A percentile compares a stretch with the other conserved stretches of the same genome.
Evolutionary conservation across 2,329 filamentous ascomycete genomes (phyloP).

Genomic region (Fusarium chlamydosporum): DNA sequence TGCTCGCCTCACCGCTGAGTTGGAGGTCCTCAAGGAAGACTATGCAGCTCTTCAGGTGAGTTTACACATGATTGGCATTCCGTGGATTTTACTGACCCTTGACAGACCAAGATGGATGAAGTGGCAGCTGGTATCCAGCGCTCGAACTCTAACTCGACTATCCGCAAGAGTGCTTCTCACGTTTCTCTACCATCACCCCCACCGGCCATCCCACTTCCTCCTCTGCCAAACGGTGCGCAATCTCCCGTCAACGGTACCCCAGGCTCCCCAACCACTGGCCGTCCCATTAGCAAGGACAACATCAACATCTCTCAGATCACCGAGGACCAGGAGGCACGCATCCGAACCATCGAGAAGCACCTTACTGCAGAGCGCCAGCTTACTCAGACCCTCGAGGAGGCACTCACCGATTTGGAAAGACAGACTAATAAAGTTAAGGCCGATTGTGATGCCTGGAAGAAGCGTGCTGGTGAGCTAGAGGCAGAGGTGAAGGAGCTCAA

Average conservation of each 20-base stretch:
- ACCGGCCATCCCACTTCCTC: conserved; percentile 94
- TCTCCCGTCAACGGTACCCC: conserved; percentile 61
- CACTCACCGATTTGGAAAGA: conserved; percentile 91
- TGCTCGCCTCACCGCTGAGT: conserved; percentile 73
- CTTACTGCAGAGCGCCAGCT: conserved; percentile 96
- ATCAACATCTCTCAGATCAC: conserved; percentile 79
- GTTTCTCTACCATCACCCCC: conserved; percentile 91
- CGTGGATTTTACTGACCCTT: conserved; percentile 47
- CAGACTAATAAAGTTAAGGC: conserved; percentile 92
- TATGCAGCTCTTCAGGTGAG: conserved; percentile 83
- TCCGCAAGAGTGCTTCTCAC: conserved; percentile 88
- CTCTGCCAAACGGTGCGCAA: conserved; percentile 76
- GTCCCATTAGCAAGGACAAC: conserved; percentile 85
- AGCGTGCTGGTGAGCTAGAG: conserved; percentile 84
- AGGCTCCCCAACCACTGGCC: conserved; percentile 69
- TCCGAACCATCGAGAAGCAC: conserved; percentile 96
- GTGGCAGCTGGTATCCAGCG: conserved; percentile 63
- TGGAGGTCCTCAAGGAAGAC: conserved; percentile 77
- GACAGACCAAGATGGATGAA: conserved; percentile 73
- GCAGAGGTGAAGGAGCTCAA: conserved; percentile 76
- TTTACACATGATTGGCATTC: conserved; percentile 13
- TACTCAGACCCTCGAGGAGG: conserved; percentile 94
- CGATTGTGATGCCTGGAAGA: conserved; percentile 91
- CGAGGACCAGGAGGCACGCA: conserved; percentile 95
- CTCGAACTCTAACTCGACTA: conserved; percentile 75